Conservation (phyloP, 1,284 basidiomycete genomes). For the Abortiporus biennis region DNA sequence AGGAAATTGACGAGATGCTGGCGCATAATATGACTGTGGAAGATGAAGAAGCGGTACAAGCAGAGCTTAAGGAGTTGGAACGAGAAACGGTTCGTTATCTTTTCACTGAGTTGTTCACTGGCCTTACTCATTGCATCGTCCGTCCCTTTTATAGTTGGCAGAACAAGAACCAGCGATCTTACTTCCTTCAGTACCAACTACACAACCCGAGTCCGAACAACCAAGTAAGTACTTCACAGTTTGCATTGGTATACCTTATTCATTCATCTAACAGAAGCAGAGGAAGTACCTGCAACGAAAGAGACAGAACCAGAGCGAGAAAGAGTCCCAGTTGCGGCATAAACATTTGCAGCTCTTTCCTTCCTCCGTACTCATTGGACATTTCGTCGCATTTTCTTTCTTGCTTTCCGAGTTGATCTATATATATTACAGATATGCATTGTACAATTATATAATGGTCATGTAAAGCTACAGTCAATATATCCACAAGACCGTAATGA, state of each 20-base stretch:
- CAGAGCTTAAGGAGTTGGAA: constrained; percentile 71
- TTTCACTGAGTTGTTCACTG: not conserved
- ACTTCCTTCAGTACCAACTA: constrained; percentile 43
- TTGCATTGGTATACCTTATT: too few species aligned
- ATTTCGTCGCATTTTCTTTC: too few species aligned
- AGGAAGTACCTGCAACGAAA: not conserved
- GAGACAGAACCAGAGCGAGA: constrained; percentile 17
- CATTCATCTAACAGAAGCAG: constrained; percentile 2
- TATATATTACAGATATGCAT: too few species aligned
- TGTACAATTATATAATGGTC: too few species aligned
- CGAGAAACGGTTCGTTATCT: constrained; percentile 42
- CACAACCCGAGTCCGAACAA: constrained; percentile 31
- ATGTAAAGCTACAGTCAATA: too few species aligned
- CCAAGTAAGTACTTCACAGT: too few species aligned
- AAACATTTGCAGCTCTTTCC: constrained; percentile 12
- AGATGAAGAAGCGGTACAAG: constrained; percentile 91
- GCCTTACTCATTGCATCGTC: constrained; percentile 1
- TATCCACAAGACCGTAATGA: too few species aligned
- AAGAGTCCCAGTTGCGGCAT: constrained; percentile 40
- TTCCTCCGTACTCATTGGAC: too few species aligned
- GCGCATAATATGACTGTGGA: constrained; percentile 78
- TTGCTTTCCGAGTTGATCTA: too few species aligned
- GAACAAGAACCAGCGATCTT: constrained; percentile 21
- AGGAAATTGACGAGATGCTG: constrained; percentile 89
- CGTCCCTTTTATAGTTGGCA: too few species aligned